Base-by-base conservation (phyloP, 73 alveolate species). In the Blepharisma stoltei region DNA sequence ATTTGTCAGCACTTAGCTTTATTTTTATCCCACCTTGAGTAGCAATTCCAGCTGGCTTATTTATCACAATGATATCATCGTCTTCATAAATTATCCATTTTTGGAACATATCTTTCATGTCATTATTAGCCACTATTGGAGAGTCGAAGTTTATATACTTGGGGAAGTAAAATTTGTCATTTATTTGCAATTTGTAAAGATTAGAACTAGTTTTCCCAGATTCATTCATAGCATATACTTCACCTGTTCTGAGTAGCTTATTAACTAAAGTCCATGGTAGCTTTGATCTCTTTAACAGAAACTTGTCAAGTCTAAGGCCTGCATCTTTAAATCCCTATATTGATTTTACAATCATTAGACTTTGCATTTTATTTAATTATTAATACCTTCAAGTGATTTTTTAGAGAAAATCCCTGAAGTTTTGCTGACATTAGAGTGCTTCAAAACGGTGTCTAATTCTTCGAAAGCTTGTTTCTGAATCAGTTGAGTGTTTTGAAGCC, bases 41-140 rank as follows among this genome's bases (percentile, higher is more conserved):
- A 4, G 79, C 79, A 1, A 69, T 11, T n/a, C 79, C 79, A 38
- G 60, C 79, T 14, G 79, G 79, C 27, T 69, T 69, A 44, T 69
- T 69, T 14, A 69, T 69, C 32, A 69, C 65, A 1, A 69, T n/a
- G 11, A 44, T 14, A 4, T 69, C 41, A 2, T 69, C 76, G 4
- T 38, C 65, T 43, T 69, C 79, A 43, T 37, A 46, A 44, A 69
- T 43, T 14, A 69, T 69, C 21, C 60, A 18, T 38, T 14, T 18
- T 18, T 14, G 0, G 23, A 60, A 60, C 11, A 25, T 14, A 25
- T 60, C 45, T 25, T 14, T 60, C 48, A 60, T 18, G 5, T 20
- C 66, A 14, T 11, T 14, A 52, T 11, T 11, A 8, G 14, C 73
- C 2, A 18, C n/a, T 18, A 18, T 60, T 60, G 73, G 45, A 25